These are phyloP conservation scores for Euphorbia schlechtendalii DNA, from an alignment of 441 rosid species.

Conservation along the genomic window DNA sequence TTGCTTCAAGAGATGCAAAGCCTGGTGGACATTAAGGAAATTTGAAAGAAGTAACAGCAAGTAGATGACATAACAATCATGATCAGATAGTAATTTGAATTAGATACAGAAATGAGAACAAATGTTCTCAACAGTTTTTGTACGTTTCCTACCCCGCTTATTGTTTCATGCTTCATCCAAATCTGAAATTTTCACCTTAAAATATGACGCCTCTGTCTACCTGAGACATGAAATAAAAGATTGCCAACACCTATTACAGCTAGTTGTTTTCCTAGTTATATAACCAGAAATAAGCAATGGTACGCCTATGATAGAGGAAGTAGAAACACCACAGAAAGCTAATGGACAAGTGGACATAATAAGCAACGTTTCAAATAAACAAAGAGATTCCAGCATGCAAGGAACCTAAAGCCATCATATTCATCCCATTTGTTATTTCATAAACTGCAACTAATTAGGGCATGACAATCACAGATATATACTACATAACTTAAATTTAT, in stretches of 20 bases:
- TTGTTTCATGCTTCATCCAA: background rate
- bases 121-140: background rate
- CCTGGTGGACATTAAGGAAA: conserved; percentile 60
- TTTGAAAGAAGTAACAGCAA: conserved; percentile 2
- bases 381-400: background rate
- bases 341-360: background rate
- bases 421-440: background rate
- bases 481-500: too few species aligned
- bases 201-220: background rate
- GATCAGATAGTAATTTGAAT: conserved; percentile 1
- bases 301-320: background rate
- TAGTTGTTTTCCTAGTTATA: conserved; percentile 1
- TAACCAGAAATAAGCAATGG: background rate
- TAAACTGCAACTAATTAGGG: conserved; percentile 12
- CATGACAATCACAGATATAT: conserved; percentile 8
- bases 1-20: conserved; percentile 82
- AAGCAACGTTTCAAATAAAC: background rate
- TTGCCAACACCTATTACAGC: too few species aligned
- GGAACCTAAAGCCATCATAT: background rate
- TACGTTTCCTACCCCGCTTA: background rate
- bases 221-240: background rate
- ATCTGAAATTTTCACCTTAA: background rate
- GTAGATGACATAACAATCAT: conserved; percentile 11
- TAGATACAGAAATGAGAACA: background rate
- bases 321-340: background rate